A percentile compares a stretch with the other conserved stretches of the same genome.
phyloP scores from a whole-genome alignment of 2,329 filamentous ascomycete species.

The Phaeomoniella chlamydospora region DNA sequence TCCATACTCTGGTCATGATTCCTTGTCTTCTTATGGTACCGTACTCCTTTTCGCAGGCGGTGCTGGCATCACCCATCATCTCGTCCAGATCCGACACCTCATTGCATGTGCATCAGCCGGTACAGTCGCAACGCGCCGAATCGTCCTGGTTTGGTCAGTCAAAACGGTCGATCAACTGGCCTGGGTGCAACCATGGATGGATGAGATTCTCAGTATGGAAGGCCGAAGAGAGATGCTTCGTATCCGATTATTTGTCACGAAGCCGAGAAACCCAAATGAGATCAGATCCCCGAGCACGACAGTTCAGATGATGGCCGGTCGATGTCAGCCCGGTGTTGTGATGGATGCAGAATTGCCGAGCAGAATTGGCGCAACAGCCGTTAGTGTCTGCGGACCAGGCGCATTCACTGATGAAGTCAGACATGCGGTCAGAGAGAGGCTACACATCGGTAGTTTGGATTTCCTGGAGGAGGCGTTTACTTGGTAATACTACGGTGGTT shows the following conservation, averaged over 20 bases:
- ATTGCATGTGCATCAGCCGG: slow-evolving; percentile 35
- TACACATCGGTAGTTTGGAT: slow-evolving; percentile 39
- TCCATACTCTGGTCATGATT: slow-evolving; percentile 46
- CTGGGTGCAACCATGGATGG: slow-evolving; percentile 54
- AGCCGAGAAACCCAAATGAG: slow-evolving; percentile 39
- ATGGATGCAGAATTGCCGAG: slow-evolving; percentile 40
- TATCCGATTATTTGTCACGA: slow-evolving; percentile 49
- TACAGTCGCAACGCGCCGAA: slow-evolving; percentile 41
- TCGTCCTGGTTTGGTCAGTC: slow-evolving; percentile 50
- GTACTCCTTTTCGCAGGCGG: slow-evolving; percentile 52
- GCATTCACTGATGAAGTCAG: slow-evolving; percentile 49
- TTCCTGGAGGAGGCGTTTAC: slow-evolving; percentile 54
- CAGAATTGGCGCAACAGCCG: slow-evolving; percentile 43
- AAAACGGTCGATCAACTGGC: slow-evolving; percentile 44
- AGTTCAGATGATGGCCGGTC: slow-evolving; percentile 47
- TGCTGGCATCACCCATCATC: slow-evolving; percentile 52
- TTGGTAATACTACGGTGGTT: slow-evolving; percentile 32
- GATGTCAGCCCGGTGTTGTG: slow-evolving; percentile 40
- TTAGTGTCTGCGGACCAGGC: slow-evolving; percentile 49
- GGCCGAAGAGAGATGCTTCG: slow-evolving; percentile 42
- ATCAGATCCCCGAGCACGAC: slow-evolving; percentile 40
- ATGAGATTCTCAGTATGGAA: slow-evolving; percentile 45
- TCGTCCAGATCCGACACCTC: slow-evolving; percentile 45
- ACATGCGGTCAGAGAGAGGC: slow-evolving; percentile 34
- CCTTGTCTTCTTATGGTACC: slow-evolving; percentile 47